These are phyloP conservation scores for Erodium maritimum DNA, from an alignment of 345 rosid species.

Conservation along the genomic window DNA sequence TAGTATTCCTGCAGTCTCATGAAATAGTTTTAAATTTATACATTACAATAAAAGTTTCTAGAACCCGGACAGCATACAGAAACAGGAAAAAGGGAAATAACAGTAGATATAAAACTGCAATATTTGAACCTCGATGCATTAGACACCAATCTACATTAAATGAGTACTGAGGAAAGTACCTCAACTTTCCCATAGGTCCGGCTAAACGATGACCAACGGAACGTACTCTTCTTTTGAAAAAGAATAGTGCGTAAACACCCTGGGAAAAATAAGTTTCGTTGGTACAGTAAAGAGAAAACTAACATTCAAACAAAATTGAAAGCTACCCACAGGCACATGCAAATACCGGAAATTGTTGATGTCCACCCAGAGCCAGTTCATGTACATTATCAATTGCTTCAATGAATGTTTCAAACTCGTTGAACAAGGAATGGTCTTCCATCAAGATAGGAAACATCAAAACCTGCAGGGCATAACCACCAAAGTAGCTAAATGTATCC, in stretches of 20 bases:
- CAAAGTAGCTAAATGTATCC: slow-evolving; percentile 7
- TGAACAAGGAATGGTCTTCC: slow-evolving; percentile 58
- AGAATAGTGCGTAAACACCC: slow-evolving; percentile 90
- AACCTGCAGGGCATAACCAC: slow-evolving; percentile 37
- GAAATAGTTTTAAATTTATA: background rate
- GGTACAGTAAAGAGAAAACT: background rate
- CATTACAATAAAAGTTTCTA: background rate
- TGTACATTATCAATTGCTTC: slow-evolving; percentile 85
- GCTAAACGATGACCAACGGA: slow-evolving; percentile 75
- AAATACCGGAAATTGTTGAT: slow-evolving; percentile 87
- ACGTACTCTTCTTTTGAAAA: slow-evolving; percentile 85
- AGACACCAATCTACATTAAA: too few species aligned
- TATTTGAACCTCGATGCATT: too few species aligned
- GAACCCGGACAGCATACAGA: background rate
- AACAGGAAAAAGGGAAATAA: too few species aligned
- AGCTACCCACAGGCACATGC: background rate
- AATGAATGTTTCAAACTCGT: slow-evolving; percentile 75
- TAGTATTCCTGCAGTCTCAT: background rate
- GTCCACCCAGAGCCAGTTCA: slow-evolving; percentile 81
- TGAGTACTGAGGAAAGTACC: slow-evolving; percentile 26
- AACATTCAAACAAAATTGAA: background rate
- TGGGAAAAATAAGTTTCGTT: slow-evolving; percentile 9
- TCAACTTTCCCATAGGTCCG: slow-evolving; percentile 78
- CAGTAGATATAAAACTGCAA: background rate
- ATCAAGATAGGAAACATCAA: slow-evolving; percentile 87